Conservation (phyloP, 2,329 filamentous ascomycete genomes). For the Madurella fahalii region DNA sequence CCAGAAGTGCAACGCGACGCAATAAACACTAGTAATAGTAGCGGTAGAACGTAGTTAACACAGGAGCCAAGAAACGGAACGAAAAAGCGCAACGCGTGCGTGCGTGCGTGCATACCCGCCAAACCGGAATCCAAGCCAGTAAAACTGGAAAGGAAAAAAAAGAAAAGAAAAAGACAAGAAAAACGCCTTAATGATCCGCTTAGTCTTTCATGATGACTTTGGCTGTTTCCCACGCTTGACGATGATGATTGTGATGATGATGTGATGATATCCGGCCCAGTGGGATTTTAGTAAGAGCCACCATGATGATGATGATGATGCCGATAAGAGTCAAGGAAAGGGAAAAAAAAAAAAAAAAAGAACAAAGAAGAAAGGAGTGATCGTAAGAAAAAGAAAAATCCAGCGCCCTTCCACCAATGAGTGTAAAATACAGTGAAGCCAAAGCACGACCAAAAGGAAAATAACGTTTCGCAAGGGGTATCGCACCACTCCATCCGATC, state of each 20-base stretch:
- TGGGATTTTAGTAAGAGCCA: background rate
- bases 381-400: background rate
- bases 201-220: background rate
- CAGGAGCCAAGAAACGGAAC: background rate
- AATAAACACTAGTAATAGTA: background rate
- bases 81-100: background rate
- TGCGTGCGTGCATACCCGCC: background rate
- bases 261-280: too few relatives aligned
- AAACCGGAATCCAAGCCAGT: background rate
- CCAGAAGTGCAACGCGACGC: background rate
- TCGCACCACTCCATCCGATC: background rate
- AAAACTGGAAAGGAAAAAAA: background rate
- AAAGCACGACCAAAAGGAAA: background rate
- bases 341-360: background rate
- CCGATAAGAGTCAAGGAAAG: background rate
- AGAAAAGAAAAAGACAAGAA: too few relatives aligned
- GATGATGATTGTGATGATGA: too few relatives aligned
- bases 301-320: background rate
- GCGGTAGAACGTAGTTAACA: background rate
- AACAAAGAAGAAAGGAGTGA: background rate
- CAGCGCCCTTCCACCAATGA: background rate
- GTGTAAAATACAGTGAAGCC: background rate
- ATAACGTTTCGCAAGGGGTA: background rate
- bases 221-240: background rate
- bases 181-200: background rate